phyloP scores from a whole-genome alignment of 2,329 filamentous ascomycete species.

The Coniochaeta ligniaria region DNA sequence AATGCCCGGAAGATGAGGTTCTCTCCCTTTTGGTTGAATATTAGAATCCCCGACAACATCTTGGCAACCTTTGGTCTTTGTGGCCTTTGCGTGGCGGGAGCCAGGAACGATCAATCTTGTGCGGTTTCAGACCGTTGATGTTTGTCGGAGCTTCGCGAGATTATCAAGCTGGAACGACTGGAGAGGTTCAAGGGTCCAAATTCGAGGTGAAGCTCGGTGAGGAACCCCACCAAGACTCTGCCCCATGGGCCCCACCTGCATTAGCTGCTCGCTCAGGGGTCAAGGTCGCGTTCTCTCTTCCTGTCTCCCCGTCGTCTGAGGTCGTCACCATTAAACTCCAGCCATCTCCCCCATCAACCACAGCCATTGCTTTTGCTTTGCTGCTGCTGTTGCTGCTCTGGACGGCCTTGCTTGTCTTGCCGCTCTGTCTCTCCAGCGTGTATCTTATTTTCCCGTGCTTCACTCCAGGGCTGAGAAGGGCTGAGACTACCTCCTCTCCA shows the following conservation, averaged over 20 bases:
- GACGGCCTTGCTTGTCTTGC: too few species aligned
- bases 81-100: background rate
- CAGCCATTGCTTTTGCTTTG: too few species aligned
- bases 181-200: background rate
- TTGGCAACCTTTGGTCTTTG: constrained; percentile 21
- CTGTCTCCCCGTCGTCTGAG: too few species aligned
- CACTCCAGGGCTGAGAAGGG: too few species aligned
- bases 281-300: too few species aligned
- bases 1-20: constrained; percentile 99
- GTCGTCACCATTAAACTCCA: too few species aligned
- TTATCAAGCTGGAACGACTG: background rate
- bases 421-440: too few species aligned
- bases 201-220: background rate
- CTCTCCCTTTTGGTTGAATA: constrained; percentile 99
- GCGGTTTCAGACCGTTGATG: background rate
- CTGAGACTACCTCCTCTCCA: too few species aligned
- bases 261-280: background rate
- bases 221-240: background rate
- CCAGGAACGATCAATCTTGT: background rate
- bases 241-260: background rate
- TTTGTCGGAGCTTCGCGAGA: background rate
- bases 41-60: constrained; percentile 94
- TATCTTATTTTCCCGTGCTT: too few species aligned
- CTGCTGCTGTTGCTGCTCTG: too few species aligned
- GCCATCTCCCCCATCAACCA: too few species aligned